A percentile compares a stretch with the other conserved stretches of the same genome.
Evolutionary conservation across 352 stramenopile genomes (phyloP).

Genomic region (Phytophthora palmivora): DNA sequence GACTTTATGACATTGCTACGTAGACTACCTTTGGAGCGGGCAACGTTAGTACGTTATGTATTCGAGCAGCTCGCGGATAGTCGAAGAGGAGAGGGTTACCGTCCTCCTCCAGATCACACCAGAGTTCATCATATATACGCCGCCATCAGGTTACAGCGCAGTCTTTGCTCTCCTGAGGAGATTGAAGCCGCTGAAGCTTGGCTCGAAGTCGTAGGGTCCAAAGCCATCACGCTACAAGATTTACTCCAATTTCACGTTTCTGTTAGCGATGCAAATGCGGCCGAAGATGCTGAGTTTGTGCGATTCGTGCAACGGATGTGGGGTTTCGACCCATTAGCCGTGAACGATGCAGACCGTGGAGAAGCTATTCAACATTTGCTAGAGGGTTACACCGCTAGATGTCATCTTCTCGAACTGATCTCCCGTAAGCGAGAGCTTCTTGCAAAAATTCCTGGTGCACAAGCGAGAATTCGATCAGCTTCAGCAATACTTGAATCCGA

Average conservation of each 20-base stretch:
- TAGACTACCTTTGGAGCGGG: slow-evolving; percentile 44
- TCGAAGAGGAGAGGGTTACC: slow-evolving; percentile 46
- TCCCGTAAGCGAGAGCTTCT: slow-evolving; percentile 38
- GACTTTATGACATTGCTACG: slow-evolving; percentile 51
- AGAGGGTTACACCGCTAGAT: slow-evolving; percentile 45
- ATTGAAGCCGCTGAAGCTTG: slow-evolving; percentile 41
- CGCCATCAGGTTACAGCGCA: slow-evolving; percentile 55
- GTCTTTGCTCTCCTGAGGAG: slow-evolving; percentile 47
- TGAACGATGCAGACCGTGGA: slow-evolving; percentile 39
- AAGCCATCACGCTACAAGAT: slow-evolving; percentile 37
- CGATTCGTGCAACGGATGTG: slow-evolving; percentile 68
- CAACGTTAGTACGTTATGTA: slow-evolving; percentile 47
- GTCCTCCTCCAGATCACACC: slow-evolving; percentile 56
- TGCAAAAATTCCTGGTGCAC: slow-evolving; percentile 31
- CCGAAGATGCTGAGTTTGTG: slow-evolving; percentile 71
- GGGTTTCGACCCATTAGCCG: slow-evolving; percentile 46
- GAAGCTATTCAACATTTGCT: slow-evolving; percentile 33
- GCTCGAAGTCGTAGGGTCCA: slow-evolving; percentile 27
- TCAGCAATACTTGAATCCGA: slow-evolving; percentile 22
- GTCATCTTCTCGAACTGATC: slow-evolving; percentile 22
- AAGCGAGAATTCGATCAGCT: slow-evolving; percentile 27
- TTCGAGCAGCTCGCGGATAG: slow-evolving; percentile 69
- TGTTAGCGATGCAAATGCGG: slow-evolving; percentile 53
- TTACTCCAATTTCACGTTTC: slow-evolving; percentile 58
- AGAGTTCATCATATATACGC: slow-evolving; percentile 54